phyloP scores from a whole-genome alignment of 2,329 filamentous ascomycete genomes.

The Nothopassalora personata region DNA sequence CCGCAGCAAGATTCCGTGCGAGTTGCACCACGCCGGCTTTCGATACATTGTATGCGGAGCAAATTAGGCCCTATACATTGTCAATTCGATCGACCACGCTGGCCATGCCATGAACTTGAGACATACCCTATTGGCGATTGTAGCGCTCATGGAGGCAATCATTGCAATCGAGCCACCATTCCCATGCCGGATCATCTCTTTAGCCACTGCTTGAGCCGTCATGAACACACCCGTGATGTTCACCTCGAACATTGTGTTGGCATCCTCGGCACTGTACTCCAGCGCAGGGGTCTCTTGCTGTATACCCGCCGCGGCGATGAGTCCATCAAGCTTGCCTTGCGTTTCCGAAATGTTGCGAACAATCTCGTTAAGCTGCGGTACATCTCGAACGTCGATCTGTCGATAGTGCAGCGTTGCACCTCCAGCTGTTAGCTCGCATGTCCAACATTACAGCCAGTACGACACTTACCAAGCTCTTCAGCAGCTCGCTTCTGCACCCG shows the following conservation, averaged over 20 bases:
- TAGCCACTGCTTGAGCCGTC: conserved; percentile 58
- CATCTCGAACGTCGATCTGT: conserved; percentile 73
- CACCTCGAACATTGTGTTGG: conserved; percentile 57
- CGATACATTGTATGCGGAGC: conserved; percentile 67
- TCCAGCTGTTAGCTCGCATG: background rate
- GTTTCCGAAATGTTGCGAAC: conserved; percentile 63
- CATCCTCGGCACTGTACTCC: conserved; percentile 63
- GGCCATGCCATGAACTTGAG: background rate
- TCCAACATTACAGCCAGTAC: background rate
- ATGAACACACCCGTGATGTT: conserved; percentile 57
- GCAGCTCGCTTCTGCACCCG: conserved; percentile 58
- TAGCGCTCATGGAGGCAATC: conserved; percentile 60
- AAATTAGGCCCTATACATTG: conserved; percentile 55
- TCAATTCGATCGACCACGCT: conserved; percentile 4
- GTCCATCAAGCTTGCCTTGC: conserved; percentile 70
- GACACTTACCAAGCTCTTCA: conserved; percentile 51
- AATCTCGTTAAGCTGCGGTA: conserved; percentile 59
- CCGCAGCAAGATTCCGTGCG: conserved; percentile 62
- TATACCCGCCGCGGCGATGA: conserved; percentile 69
- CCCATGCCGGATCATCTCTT: conserved; percentile 58
- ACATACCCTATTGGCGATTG: conserved; percentile 58
- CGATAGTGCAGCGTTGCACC: conserved; percentile 64
- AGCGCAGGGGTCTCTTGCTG: conserved; percentile 80
- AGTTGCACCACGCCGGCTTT: conserved; percentile 72
- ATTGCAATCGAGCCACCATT: conserved; percentile 57